These are phyloP conservation scores for Castanospermum australe DNA, from an alignment of 306 rosid species.

Conservation along the genomic window DNA sequence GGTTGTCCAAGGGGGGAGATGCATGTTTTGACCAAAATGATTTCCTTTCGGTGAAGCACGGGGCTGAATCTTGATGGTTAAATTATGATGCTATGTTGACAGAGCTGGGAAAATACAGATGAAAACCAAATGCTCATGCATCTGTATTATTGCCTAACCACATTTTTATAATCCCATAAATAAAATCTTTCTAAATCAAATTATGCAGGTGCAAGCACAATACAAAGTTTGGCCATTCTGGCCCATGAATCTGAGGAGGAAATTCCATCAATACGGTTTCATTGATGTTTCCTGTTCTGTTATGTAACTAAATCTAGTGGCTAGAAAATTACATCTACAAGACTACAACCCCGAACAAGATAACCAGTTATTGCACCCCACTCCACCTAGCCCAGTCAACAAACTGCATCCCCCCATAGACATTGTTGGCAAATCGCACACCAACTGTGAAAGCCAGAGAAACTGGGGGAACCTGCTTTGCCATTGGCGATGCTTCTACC, in stretches of 20 bases:
- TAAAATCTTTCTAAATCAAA: neutral
- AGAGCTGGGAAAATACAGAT: neutral
- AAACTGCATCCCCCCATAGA: constrained; percentile 95
- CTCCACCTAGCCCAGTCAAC: constrained; percentile 98
- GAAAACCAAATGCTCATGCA: neutral
- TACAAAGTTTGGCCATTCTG: neutral
- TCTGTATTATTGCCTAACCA: neutral
- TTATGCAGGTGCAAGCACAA: neutral
- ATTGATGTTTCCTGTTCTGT: neutral
- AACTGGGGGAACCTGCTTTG: constrained; percentile 74
- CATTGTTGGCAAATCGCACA: constrained; percentile 85
- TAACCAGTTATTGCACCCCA: constrained; percentile 70
- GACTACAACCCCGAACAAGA: neutral
- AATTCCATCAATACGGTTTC: neutral
- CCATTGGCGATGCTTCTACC: constrained; percentile 83
- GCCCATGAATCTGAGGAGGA: constrained; percentile 3
- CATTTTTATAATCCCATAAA: neutral
- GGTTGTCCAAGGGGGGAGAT: neutral
- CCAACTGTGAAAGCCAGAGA: constrained; percentile 94
- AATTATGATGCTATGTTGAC: neutral
- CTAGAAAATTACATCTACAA: constrained; percentile 5
- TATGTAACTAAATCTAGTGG: neutral
- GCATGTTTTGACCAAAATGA: neutral
- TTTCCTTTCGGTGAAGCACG: neutral
- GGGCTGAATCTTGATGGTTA: neutral